Conservation (phyloP, 2,329 filamentous ascomycete genomes). For the Aspergillaceae sp. region DNA sequence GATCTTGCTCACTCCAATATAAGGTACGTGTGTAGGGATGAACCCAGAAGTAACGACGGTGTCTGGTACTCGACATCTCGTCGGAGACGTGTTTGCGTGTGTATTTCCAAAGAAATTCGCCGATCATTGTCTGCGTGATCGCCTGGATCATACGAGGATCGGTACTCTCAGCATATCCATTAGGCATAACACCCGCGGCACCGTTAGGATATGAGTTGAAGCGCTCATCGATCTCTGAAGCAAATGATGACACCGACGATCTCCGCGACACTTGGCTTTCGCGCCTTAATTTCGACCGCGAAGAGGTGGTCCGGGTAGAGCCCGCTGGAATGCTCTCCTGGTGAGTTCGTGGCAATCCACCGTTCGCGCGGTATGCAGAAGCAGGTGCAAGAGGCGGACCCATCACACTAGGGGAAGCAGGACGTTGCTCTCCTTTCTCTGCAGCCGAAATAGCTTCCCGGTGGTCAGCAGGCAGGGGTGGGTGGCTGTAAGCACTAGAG, state of each 20-base stretch:
- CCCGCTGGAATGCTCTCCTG: slow-evolving; percentile 39
- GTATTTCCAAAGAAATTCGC: slow-evolving; percentile 98
- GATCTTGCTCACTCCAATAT: slow-evolving; percentile 93
- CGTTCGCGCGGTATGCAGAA: slow-evolving; percentile 54
- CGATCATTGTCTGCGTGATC: slow-evolving; percentile 99
- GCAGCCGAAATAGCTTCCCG: slow-evolving; percentile 77
- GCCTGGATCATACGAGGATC: slow-evolving; percentile 98
- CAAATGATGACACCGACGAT: slow-evolving; percentile 91
- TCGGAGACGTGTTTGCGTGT: slow-evolving; percentile 87
- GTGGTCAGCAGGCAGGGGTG: slow-evolving; percentile 75
- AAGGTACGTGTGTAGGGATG: slow-evolving; percentile 93
- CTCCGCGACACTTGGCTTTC: slow-evolving; percentile 49
- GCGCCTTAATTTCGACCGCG: slow-evolving; percentile 48
- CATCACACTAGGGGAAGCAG: slow-evolving; percentile 50
- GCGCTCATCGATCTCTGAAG: slow-evolving; percentile 81
- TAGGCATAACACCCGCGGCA: slow-evolving; percentile 23
- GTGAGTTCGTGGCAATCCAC: slow-evolving; percentile 52
- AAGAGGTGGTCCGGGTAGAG: slow-evolving; percentile 44
- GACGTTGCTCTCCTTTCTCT: slow-evolving; percentile 42
- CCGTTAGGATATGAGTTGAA: slow-evolving; percentile 66
- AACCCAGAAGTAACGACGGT: slow-evolving; percentile 97
- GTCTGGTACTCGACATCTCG: slow-evolving; percentile 79
- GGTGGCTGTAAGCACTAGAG: slow-evolving; percentile 44
- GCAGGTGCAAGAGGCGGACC: slow-evolving; percentile 77
- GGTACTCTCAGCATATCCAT: slow-evolving; percentile 61